Percentiles rank a stretch among this genome's conserved stretches.
Conservation (phyloP, 257 asterid species). For the Petunia secreta region DNA sequence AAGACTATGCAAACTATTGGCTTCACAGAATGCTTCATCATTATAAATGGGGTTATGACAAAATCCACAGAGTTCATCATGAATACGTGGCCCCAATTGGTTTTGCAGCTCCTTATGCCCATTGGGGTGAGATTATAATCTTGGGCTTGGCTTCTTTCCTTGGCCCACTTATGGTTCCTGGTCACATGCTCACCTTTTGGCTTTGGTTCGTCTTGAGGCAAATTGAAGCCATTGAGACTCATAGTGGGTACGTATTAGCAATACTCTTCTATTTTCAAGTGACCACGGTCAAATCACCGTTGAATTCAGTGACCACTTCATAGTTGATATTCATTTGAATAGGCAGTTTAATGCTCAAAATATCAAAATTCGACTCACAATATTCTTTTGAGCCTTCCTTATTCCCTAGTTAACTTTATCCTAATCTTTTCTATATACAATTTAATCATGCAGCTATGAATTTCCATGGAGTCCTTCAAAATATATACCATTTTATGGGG, state of each 20-base stretch:
- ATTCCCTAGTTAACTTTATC: not conserved
- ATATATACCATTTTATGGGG: constrained; percentile 80
- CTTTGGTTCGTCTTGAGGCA: constrained; percentile 68
- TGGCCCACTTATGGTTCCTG: constrained; percentile 65
- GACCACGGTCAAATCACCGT: not conserved
- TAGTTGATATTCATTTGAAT: no score
- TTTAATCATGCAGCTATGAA: constrained; percentile 54
- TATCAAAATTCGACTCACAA: not conserved
- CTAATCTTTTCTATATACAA: no score
- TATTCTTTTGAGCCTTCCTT: not conserved
- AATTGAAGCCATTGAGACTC: constrained; percentile 75
- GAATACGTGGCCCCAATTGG: constrained; percentile 74
- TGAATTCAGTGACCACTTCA: not conserved
- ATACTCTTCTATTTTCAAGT: not conserved
- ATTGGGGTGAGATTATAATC: constrained; percentile 71
- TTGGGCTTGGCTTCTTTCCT: constrained; percentile 70
- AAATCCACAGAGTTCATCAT: constrained; percentile 75
- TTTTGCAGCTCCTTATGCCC: constrained; percentile 80
- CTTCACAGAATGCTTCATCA: constrained; percentile 75
- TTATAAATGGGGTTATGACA: constrained; percentile 62
- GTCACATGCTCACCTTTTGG: constrained; percentile 81
- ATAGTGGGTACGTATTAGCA: constrained; percentile 51
- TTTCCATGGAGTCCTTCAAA: constrained; percentile 82
- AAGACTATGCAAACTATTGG: constrained; percentile 80
- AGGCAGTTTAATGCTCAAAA: not conserved